Evolutionary conservation across 2,329 filamentous ascomycete species (phyloP), one percentile per base, ranked within the genome.

Genomic region (Coniochaeta pulveracea): DNA sequence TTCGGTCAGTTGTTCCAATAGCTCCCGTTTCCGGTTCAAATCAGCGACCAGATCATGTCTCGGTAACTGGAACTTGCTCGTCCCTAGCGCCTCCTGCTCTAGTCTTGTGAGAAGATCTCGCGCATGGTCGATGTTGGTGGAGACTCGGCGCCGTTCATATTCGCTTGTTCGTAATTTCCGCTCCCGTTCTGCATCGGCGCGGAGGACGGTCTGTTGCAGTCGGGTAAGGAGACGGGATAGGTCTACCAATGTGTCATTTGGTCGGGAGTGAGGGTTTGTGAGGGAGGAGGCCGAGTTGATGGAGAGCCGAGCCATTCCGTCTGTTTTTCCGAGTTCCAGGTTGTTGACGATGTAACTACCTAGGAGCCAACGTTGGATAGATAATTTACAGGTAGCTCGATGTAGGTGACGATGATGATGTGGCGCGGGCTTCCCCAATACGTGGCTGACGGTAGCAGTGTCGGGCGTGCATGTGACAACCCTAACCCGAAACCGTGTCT

Each of bases 41-140:
- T 81, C 76, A 15, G 61, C 56, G 52, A 85, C 79, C 12, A 69
- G 51, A 37, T 78, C 69, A 40, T 74, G 63, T 44, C 74, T 71
- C 37, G 69, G 71, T 5, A 64, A 52, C 36, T 69, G 67, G 19
- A 69, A 58, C 49, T 77, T 77, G n/a, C n/a, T n/a, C 40, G 76
- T 57, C n/a, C 56, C 60, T 10, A 72, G 55, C 5, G 74, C 67
- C 44, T 81, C 73, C 45, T 84, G 80, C 51, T 86, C 83, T 26
- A 85, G 67, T 38, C 69, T 76, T 14, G 79, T 69, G 36, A 88
- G 71, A 19, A 83, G 66, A 1, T 66, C 68, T 25, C 76, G 73
- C 14, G 83, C 82, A 50, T 82, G 74, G 43, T 81, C 72, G 39
- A 89, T 62, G 47, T 85, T 88, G 6, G 21, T 33, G 15, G 15